Percentiles rank a stretch among this genome's conserved stretches.
Evolutionary conservation across 2,329 filamentous ascomycete species (phyloP).

Genomic region (Geosmithia flava): DNA sequence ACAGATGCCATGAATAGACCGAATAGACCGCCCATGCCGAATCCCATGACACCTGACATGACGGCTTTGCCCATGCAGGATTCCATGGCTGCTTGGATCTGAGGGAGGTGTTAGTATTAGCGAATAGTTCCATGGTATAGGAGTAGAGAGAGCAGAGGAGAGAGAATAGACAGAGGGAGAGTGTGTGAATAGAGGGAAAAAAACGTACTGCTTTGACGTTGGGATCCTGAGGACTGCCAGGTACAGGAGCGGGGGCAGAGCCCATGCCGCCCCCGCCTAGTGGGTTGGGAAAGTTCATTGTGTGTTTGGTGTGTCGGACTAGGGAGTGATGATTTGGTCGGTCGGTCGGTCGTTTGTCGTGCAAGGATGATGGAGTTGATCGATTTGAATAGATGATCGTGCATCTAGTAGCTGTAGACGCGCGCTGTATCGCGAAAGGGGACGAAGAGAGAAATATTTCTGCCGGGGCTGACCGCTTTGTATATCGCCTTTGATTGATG

Average conservation of each 20-base stretch:
- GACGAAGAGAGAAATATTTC: conserved; percentile 21
- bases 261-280: conserved; percentile 6
- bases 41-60: conserved; percentile 87
- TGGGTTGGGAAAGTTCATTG: conserved; percentile 27
- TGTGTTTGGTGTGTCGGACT: not conserved
- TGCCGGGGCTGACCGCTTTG: conserved; percentile 25
- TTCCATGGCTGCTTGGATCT: conserved; percentile 83
- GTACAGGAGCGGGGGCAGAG: conserved; percentile 8
- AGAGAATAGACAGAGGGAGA: not conserved
- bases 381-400: too few relatives aligned
- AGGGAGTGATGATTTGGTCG: too few relatives aligned
- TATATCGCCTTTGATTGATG: not conserved
- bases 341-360: too few relatives aligned
- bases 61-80: conserved; percentile 81
- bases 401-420: conserved; percentile 3
- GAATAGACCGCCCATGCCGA: conserved; percentile 85
- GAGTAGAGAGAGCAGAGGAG: not conserved
- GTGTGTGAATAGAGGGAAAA: not conserved
- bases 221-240: conserved; percentile 31
- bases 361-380: not conserved
- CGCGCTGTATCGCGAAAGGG: conserved; percentile 5
- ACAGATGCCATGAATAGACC: conserved; percentile 97
- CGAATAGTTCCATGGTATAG: not conserved
- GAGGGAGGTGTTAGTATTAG: not conserved
- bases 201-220: conserved; percentile 34